Base-by-base conservation (phyloP, 495 filamentous ascomycete species). In the Talaromyces liani region DNA sequence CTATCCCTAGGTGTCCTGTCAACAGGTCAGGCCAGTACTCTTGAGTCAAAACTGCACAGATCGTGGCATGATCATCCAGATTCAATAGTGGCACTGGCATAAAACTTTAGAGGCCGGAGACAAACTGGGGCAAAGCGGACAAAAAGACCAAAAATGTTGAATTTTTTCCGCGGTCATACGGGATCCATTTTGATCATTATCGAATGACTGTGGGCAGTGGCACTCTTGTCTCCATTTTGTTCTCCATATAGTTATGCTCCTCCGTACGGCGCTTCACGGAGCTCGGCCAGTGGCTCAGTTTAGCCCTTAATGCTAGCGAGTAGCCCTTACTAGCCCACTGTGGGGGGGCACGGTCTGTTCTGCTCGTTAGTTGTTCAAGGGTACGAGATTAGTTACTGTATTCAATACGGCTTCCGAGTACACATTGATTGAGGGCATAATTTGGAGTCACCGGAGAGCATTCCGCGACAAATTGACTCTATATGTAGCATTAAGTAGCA, bases 241-340 rank as follows among this genome's bases (percentile, higher is more conserved):
- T 49, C 45, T 49, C 6, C 45, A 16, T 47, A 41, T 45, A 49
- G 6, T 2, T 18, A 20, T 45, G 16, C 16, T 41, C 36, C 36
- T 49, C 45, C 45, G 45, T 56, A 25, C 27, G 53, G 53, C 53
- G 53, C 53, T 29, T 56, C 45, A 56, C 53, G 49, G 49, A 54
- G 49, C 49, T 54, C 49, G 49, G 49, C 49, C 49, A 25, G 49
- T 54, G 49, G 49, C 49, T 54, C 49, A 22, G 12, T 25, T 56
- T 59, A 59, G 57, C 33, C 57, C 56, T 33, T 34, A 18, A 58
- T 58, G 56, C 56, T 36, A 22, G 31, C 33, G 56, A 58, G n/a
- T 58, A 36, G 51, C 20, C 51, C 53, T 55, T 55, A 24, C n/a
- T 55, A 55, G 53, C 53, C 53, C 53, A 56, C 53, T 56, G 53